Evolutionary conservation across 2,329 filamentous ascomycete genomes (phyloP).

Genomic region (Aspergillus texensis): DNA sequence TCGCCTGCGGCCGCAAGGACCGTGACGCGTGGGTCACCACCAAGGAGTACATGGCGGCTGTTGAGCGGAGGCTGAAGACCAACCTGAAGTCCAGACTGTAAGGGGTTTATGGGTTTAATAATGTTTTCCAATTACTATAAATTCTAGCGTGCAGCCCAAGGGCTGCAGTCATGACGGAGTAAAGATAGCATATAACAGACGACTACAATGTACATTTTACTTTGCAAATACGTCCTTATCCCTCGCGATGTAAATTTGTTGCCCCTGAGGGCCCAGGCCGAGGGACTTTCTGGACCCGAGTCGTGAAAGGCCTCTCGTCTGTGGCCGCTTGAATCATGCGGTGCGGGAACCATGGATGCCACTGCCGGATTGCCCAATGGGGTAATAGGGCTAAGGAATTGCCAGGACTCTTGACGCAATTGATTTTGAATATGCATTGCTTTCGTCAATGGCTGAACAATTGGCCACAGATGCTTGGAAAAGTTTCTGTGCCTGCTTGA

Average conservation of each 20-base stretch:
- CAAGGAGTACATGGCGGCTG: constrained; percentile 85
- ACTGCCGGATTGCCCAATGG: background rate
- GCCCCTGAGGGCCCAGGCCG: background rate
- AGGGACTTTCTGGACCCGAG: background rate
- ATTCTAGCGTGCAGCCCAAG: constrained; percentile 16
- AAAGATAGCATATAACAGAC: constrained; percentile 11
- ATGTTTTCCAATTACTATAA: constrained; percentile 17
- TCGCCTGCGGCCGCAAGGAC: constrained; percentile 86
- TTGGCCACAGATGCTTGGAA: background rate
- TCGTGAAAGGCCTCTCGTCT: background rate
- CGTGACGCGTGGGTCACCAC: constrained; percentile 89
- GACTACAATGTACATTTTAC: constrained; percentile 18
- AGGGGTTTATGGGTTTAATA: constrained; percentile 20
- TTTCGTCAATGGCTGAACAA: background rate
- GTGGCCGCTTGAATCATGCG: background rate
- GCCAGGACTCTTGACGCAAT: constrained; percentile 21
- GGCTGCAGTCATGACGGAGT: constrained; percentile 14
- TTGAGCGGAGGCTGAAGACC: constrained; percentile 84
- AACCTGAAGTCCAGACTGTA: constrained; percentile 56
- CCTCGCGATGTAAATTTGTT: background rate
- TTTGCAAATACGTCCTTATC: background rate
- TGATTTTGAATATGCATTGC: background rate
- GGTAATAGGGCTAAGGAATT: background rate
- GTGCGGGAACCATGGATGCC: background rate
- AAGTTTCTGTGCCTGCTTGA: background rate